Base-by-base conservation (phyloP, 1,284 basidiomycete genomes). In the Cryptococcus sp. region DNA sequence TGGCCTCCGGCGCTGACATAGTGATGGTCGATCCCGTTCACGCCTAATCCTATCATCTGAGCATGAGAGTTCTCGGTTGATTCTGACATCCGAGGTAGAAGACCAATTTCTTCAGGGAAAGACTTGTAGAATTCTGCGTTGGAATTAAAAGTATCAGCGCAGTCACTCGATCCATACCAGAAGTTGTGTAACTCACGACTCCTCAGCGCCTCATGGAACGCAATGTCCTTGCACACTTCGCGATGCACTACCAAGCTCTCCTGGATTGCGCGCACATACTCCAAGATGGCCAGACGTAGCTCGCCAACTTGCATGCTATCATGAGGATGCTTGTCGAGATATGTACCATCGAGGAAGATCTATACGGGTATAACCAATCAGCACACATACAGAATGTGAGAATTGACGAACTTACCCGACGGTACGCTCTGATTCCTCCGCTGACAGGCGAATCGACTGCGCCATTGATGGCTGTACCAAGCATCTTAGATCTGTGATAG, bases 131-230 rank as follows among this genome's bases (percentile, higher is more conserved):
- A 97, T 78, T 96, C 79, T 80, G 57, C 6, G 39, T 47, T 25
- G 30, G 35, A 22, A n/a, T 66, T 35, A 60, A 57, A 10, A 17
- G 43, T 10, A 13, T 19, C n/a, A 23, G 11, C 8, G 11, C 39
- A 15, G 20, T 55, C 13, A 3, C 13, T 4, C 30, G 30, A 35
- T 35, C 10, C 5, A 4, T 2, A 13, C 30, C 42, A 11, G n/a
- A 10, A 16, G 25, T 8, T 3, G 15, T 17, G 19, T 15, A 25
- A 77, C 72, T 58, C 63, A 78, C 78, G 88, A 68, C 85, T 87
- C 75, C 90, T 88, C 49, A 98, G 81, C 0, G 91, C 93, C 61
- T 89, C 87, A 72, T 98, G 93, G 83, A 98, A 97, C 3, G 88
- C 85, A 50, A 88, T 84, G 94, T 96, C 78, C 92, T 91, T 23